phyloP scores from a whole-genome alignment of 2,329 filamentous ascomycete genomes.

The Colletotrichum sp. region DNA sequence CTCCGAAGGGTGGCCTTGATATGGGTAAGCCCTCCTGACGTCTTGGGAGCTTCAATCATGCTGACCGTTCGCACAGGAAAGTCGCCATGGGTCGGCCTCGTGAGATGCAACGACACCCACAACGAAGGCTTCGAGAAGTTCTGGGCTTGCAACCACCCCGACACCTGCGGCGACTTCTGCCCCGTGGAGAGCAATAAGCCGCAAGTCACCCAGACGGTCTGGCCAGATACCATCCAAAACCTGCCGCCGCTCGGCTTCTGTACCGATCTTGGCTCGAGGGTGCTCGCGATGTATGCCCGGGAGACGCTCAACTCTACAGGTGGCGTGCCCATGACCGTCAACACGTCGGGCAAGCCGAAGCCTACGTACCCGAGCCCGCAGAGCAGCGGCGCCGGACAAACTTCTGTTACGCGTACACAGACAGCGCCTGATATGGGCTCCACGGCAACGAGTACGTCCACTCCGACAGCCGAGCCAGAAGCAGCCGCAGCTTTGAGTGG shows the following conservation, averaged over 20 bases:
- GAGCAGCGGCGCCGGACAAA: not conserved
- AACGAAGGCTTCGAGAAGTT: slow-evolving; percentile 9
- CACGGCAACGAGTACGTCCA: not conserved
- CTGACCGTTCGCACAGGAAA: not conserved
- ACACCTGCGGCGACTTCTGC: slow-evolving; percentile 8
- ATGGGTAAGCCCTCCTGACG: not conserved
- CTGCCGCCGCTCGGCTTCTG: not conserved
- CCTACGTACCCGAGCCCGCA: not conserved
- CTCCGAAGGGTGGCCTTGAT: slow-evolving; percentile 1
- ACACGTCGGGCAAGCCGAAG: not conserved
- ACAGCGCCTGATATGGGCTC: not conserved
- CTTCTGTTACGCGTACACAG: not conserved
- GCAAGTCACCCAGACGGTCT: not conserved
- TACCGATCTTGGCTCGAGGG: not conserved
- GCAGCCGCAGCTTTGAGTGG: not conserved
- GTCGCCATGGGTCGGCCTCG: slow-evolving; percentile 18
- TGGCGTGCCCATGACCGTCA: not conserved
- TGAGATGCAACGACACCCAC: not conserved
- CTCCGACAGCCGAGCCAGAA: not conserved
- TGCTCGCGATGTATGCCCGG: slow-evolving; percentile 1
- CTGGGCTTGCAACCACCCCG: slow-evolving; percentile 16
- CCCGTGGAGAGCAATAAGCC: not conserved
- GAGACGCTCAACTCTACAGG: not conserved
- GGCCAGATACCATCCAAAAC: not conserved
- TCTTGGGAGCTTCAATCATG: not conserved